Conservation (phyloP, 2,329 filamentous ascomycete species). For the Didymella pomorum region DNA sequence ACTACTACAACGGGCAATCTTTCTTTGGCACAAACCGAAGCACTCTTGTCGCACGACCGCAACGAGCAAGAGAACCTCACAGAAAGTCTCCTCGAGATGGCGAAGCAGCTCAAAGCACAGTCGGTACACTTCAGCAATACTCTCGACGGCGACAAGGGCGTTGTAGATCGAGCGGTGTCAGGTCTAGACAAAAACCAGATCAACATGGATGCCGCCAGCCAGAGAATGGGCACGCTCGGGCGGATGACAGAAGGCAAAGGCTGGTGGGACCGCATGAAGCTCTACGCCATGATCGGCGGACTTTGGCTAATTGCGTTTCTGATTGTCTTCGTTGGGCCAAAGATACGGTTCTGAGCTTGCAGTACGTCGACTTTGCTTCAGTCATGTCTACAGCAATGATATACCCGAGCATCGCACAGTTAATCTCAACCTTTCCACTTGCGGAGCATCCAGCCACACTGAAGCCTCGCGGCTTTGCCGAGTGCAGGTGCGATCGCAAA, state of each 20-base stretch:
- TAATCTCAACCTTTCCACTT: slow-evolving; percentile 11
- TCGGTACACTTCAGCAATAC: slow-evolving; percentile 75
- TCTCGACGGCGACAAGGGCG: slow-evolving; percentile 76
- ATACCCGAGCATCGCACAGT: slow-evolving; percentile 9
- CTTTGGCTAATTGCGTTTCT: slow-evolving; percentile 80
- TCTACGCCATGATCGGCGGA: slow-evolving; percentile 85
- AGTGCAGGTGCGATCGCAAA: slow-evolving; percentile 8
- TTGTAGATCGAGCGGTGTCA: slow-evolving; percentile 73
- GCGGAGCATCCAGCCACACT: not conserved
- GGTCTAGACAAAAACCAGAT: slow-evolving; percentile 79
- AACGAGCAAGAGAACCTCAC: slow-evolving; percentile 85
- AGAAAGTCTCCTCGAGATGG: slow-evolving; percentile 80
- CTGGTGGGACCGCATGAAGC: slow-evolving; percentile 82
- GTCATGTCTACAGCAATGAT: slow-evolving; percentile 10
- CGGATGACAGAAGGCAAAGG: slow-evolving; percentile 88
- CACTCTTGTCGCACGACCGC: slow-evolving; percentile 77
- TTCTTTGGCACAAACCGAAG: slow-evolving; percentile 60
- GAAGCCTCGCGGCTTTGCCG: slow-evolving; percentile 7
- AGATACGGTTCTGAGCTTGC: slow-evolving; percentile 76
- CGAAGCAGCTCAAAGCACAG: slow-evolving; percentile 76
- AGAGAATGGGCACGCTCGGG: slow-evolving; percentile 77
- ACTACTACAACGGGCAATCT: slow-evolving; percentile 38
- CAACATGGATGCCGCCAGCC: slow-evolving; percentile 78
- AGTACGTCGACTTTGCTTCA: not conserved
- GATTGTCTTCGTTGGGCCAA: slow-evolving; percentile 86